Evolutionary conservation across 2,329 filamentous ascomycete species (phyloP), one percentile per base, ranked within the genome.

Genomic region (Cladosporium sp.): DNA sequence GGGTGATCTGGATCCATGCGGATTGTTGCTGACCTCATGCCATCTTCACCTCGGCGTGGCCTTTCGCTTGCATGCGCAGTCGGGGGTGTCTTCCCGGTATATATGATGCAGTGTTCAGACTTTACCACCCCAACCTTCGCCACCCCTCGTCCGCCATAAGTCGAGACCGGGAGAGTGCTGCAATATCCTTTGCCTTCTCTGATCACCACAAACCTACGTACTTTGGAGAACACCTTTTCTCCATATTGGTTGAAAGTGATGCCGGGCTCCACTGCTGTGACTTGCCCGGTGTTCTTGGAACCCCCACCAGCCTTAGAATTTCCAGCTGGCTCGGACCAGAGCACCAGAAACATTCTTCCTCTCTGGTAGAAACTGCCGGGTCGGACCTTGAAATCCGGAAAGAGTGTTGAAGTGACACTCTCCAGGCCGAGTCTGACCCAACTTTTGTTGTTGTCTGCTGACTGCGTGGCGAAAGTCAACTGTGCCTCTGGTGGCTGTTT

Each of bases 51-150:
- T 3, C 32, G 9, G 4, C 2, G 11, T 8, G 55, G 51, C 8
- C 1, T 3, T 22, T 62, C 59, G 2, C 5, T 8, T 3, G 13
- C 12, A 2, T 15, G 13, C 2, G 15, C 4, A 35, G n/a, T 35
- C n/a, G 32, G 12, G n/a, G 13, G 8, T 1, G 13, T 35, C 2
- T 11, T 32, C 9, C 52, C 43, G 1, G 62, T 60, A 30, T 61
- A 53, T 13, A 63, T 61, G 35, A 65, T 56, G 9, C 51, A 53
- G 42, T 65, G 61, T 4, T 65, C 59, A 4, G 51, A 50, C 22
- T 59, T 59, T 4, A 22, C 54, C 1, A 59, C 47, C 0, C 51
- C 42, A 2, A 6, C 27, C 32, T 59, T 61, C 1, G 38, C 30
- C 0, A 62, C 56, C 3, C 60, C 62, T 33, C 49, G 55, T 6